phyloP scores from a whole-genome alignment of 2,329 filamentous ascomycete genomes.

The Colletotrichum tabaci region DNA sequence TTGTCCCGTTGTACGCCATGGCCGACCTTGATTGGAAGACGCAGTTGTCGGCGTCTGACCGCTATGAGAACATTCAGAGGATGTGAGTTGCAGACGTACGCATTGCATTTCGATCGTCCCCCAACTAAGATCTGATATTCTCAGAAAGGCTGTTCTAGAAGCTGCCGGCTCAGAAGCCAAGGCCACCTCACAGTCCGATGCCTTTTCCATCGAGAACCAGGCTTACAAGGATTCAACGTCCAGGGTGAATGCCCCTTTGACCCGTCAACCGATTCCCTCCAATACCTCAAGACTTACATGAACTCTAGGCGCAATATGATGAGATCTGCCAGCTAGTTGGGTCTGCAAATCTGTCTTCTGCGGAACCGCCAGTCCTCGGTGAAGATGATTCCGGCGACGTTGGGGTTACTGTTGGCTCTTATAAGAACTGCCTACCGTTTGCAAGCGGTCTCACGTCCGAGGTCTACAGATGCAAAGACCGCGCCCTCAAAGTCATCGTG shows the following conservation, averaged over 20 bases:
- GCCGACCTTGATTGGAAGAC: constrained; percentile 61
- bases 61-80: constrained; percentile 74
- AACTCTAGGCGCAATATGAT: constrained; percentile 55
- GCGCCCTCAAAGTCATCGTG: constrained; percentile 88
- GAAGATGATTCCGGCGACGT: constrained; percentile 42
- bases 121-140: background rate
- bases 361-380: constrained; percentile 1
- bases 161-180: constrained; percentile 20
- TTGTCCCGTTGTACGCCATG: constrained; percentile 8
- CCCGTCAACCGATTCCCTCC: background rate
- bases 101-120: background rate
- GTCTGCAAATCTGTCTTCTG: constrained; percentile 36
- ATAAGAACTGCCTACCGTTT: constrained; percentile 68
- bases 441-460: constrained; percentile 83
- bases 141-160: constrained; percentile 39
- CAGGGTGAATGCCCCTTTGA: constrained; percentile 19
- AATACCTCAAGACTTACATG: background rate
- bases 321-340: constrained; percentile 54
- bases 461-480: constrained; percentile 78
- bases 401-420: constrained; percentile 67
- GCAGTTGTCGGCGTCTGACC: constrained; percentile 69
- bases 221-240: constrained; percentile 39
- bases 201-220: constrained; percentile 42
- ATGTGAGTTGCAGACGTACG: constrained; percentile 63
- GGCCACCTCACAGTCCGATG: constrained; percentile 41